A percentile compares a stretch with the other conserved stretches of the same genome.
phyloP scores from a whole-genome alignment of 2,329 filamentous ascomycete species.

The Drechmeria coniospora region DNA sequence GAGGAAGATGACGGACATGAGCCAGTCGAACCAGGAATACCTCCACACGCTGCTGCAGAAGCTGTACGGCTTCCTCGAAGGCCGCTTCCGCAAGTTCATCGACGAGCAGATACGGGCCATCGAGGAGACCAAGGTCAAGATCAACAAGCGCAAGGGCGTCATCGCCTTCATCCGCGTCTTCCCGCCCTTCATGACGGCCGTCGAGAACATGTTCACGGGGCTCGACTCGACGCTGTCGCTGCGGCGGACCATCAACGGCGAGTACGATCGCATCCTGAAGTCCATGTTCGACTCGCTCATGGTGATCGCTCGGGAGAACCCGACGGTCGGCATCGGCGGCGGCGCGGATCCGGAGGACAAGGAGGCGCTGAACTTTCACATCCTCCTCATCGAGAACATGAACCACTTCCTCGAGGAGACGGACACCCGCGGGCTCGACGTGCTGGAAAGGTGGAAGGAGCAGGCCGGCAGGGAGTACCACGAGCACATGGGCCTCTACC shows the following conservation, averaged over 20 bases:
- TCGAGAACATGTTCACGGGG: conserved; percentile 67
- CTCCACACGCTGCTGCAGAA: conserved; percentile 67
- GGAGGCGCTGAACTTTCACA: conserved; percentile 92
- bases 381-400: conserved; percentile 96
- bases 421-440: conserved; percentile 55
- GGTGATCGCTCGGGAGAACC: conserved; percentile 70
- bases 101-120: conserved; percentile 92
- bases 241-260: conserved; percentile 65
- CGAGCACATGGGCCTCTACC: conserved; percentile 78
- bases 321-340: conserved; percentile 26
- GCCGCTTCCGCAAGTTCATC: conserved; percentile 73
- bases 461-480: conserved; percentile 63
- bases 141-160: conserved; percentile 95
- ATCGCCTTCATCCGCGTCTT: conserved; percentile 93
- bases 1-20: conserved; percentile 60
- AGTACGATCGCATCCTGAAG: conserved; percentile 78
- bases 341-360: conserved; percentile 65
- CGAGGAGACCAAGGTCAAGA: conserved; percentile 96
- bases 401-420: conserved; percentile 93
- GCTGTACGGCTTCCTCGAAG: conserved; percentile 57
- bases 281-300: conserved; percentile 96
- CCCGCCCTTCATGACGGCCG: conserved; percentile 64
- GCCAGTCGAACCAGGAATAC: conserved; percentile 88
- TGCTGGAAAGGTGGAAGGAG: conserved; percentile 70
- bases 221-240: conserved; percentile 44